Evolutionary conservation across 2,329 filamentous ascomycete genomes (phyloP).

Genomic region (Pseudocercospora ulei): DNA sequence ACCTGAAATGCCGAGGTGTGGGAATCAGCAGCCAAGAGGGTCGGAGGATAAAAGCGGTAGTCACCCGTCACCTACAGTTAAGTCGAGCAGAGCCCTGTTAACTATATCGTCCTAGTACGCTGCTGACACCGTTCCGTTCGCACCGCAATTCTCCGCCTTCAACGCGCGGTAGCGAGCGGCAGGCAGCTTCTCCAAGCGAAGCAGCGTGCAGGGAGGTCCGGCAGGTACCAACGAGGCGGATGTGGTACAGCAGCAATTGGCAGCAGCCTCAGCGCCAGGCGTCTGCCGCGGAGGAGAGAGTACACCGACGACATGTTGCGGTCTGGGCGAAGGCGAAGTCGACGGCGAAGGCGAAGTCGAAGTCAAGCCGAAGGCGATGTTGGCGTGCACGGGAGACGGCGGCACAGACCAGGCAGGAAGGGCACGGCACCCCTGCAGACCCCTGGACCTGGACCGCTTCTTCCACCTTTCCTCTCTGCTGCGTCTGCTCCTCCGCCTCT

Average conservation of each 20-base stretch:
- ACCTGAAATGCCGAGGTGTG: too few species aligned
- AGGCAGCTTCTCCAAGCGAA: slow-evolving; percentile 9
- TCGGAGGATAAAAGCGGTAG: too few species aligned
- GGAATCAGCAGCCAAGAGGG: too few species aligned
- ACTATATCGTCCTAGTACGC: too few species aligned
- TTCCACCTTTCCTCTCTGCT: slow-evolving; percentile 15
- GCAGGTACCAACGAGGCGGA: slow-evolving; percentile 2
- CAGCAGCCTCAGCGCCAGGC: not conserved
- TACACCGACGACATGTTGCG: not conserved
- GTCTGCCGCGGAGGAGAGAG: slow-evolving; percentile 1
- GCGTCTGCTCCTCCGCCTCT: slow-evolving; percentile 9
- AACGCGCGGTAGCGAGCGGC: slow-evolving; percentile 1
- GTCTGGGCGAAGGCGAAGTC: not conserved
- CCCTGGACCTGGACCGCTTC: slow-evolving; percentile 5
- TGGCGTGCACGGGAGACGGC: slow-evolving; percentile 5
- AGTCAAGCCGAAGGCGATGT: slow-evolving; percentile 13
- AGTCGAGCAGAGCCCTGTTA: too few species aligned
- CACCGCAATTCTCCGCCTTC: slow-evolving; percentile 2
- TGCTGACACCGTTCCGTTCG: too few species aligned
- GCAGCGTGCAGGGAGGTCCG: slow-evolving; percentile 1
- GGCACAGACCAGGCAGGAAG: slow-evolving; percentile 1
- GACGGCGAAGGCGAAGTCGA: slow-evolving; percentile 1
- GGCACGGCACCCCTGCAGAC: slow-evolving; percentile 1
- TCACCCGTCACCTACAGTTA: too few species aligned
- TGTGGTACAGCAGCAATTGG: not conserved